Evolutionary conservation across 139 green algal genomes (phyloP), one percentile per base, ranked within the genome.

Genomic region (Diplosphaera chodatii): DNA sequence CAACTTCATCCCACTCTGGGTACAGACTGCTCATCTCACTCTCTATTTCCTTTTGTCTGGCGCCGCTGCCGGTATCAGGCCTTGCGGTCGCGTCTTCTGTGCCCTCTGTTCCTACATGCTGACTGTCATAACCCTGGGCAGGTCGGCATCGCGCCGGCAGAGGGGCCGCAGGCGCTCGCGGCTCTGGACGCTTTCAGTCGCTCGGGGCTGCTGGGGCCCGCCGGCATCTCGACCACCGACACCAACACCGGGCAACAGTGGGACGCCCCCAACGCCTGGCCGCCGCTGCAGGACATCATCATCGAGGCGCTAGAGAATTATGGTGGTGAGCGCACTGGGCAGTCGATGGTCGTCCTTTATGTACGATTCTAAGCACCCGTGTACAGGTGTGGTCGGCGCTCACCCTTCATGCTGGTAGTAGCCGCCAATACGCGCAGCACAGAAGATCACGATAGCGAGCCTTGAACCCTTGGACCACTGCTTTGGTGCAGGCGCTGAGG

Each of bases 201-300:
- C 2, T 84, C 69, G 6, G 83, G 78, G 10, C 70, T 92, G 34
- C 55, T 77, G 27, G 25, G 66, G 0, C 67, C 72, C 0, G 80
- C 72, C 65, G 92, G 93, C 25, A 67, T 97, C 15, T 70, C 86
- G 20, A 91, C 89, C 0, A 93, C 90, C 0, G 30, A 85, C 1
- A 56, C 68, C 16, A 48, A 70, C 1, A 90, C 88, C 0, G 88
- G 87, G 4, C 82, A 98, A 78, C 94, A 98, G 79, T 98, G 94
- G 94, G 94, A 99, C 76, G 92, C 76, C 8, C 93, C 92, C 30
- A 98, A 97, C 72, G 84, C 71, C n/a, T 99, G 94, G 94, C 85
- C 94, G 2, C 94, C 94, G 8, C 71, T 98, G 27, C 84, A 95
- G 68, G 83, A 90, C 78, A 92, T 96, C 77, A 67, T 93, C 34